Conservation (phyloP, 305 asterid genomes). For the Fraxinus angustifolia region DNA sequence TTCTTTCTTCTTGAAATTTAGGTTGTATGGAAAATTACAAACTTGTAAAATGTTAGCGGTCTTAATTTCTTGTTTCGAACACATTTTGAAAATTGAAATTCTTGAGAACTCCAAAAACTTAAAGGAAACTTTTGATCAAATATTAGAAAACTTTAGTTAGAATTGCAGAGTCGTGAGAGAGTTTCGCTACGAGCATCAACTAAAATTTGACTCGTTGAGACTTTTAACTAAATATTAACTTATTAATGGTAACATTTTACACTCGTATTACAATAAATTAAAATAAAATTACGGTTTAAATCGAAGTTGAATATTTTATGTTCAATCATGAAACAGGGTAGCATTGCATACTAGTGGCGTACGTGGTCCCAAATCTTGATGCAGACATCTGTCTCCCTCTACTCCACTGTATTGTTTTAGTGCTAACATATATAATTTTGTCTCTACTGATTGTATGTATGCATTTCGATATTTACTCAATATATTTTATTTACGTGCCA, state of each 20-base stretch:
- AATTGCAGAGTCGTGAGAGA: too few relatives aligned
- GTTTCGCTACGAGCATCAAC: not conserved
- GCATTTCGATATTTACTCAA: not conserved
- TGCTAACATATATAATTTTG: conserved; percentile 1
- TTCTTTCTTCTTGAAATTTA: not conserved
- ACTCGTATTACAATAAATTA: too few relatives aligned
- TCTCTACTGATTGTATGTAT: not conserved
- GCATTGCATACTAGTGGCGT: not conserved
- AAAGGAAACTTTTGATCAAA: not conserved
- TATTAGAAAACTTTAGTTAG: not conserved
- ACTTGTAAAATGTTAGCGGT: too few relatives aligned
- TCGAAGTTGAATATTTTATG: not conserved
- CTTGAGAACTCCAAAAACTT: not conserved
- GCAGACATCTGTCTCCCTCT: not conserved
- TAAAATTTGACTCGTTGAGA: not conserved
- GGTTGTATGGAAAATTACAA: not conserved
- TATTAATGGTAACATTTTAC: not conserved
- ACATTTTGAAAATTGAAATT: not conserved
- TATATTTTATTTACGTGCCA: not conserved
- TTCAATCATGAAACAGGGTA: not conserved
- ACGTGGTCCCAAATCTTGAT: not conserved
- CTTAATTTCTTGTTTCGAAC: not conserved
- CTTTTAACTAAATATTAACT: not conserved
- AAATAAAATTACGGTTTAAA: not conserved
- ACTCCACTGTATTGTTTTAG: not conserved